Evolutionary conservation across 768 basidiomycete species (phyloP), one percentile per base, ranked within the genome.

Genomic region (Lentinula sp.): DNA sequence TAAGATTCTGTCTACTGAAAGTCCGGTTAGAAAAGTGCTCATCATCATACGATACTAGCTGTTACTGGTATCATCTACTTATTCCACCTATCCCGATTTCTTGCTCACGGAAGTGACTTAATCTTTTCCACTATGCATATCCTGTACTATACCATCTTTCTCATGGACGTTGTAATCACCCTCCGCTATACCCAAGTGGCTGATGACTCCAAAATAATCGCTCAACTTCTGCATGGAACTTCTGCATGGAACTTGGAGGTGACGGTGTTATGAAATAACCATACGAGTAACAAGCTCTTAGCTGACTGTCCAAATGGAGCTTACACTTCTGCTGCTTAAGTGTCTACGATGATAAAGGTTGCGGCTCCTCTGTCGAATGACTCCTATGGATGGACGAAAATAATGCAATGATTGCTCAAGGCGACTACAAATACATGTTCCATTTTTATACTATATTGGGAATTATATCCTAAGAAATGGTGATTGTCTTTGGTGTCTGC

Each of bases 401-500:
- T 23, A 23, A 23, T 23, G 23, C 23, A 23, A 23, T 23, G 23
- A 28, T 28, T 28, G 28, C 28, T 28, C 28, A 46, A 23, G 7
- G 5, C 11, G n/a, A 18, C 8, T 46, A 46, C 7, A 7, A 15
- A n/a, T 46, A 18, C 7, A 16, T n/a, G n/a, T 46, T 46, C 45
- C 45, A 8, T 39, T 13, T 37, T 39, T 1, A 39, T 13, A 8
- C 37, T 39, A 13, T 39, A 39, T 39, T 39, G 37, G 13, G 37
- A 5, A 8, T 13, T 6, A 39, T 8, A 39, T 13, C 37, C 37
- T 60, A 78, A 18, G 68, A 53, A 51, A 78, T 71, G 9, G 73
- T 66, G 60, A 80, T 73, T 66, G 70, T 71, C 66, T 70, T 73
- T 16, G 71, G 67, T 2, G 68, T 67, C 32, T 63, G 63, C 61